Evolutionary conservation across 441 rosid genomes (phyloP), one percentile per base, ranked within the genome.

Genomic region (Oxalis stricta): DNA sequence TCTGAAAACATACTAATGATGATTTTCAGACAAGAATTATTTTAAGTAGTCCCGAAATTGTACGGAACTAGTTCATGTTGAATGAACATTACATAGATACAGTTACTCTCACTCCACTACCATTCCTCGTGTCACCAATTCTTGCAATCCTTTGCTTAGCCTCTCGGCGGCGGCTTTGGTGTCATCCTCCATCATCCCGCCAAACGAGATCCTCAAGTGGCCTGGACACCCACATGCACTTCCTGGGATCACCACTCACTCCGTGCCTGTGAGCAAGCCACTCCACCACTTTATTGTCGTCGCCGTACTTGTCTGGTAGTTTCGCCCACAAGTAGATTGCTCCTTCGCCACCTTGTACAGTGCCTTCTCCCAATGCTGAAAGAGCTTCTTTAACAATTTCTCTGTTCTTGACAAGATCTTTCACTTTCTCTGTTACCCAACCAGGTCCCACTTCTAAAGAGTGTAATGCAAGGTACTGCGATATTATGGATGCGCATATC

Each of bases 261-360:
- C 81, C 85, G 8, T 92, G 99, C 50, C 61, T 78, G 34, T 53
- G 69, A 17, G 85, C 99, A 2, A 92, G 85, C 99, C 99, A 92
- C 50, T 38, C 60, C 38, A 87, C 96, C 5, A 87, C 96, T 41
- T 65, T 68, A 11, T 51, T 51, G 52, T 78, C 89, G 11, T 84
- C 59, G 0, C 1, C 9, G 14, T 54, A 45, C 35, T 63, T 43
- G 12, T 80, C 84, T 0, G 99, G 99, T 44, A 92, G 84, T 60
- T 63, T 87, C 2, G 84, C 97, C 99, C 99, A 92, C 36, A 92
- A 31, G 83, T 92, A 92, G 6, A 92, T 78, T 11, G 91, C 94
- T 1, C 99, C 99, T 65, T 92, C 97, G 50, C 97, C 97, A 11
- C 99, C 99, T 58, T 66, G 84, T 5, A 87, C 76, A 2, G 83